Base-by-base conservation (phyloP, 768 basidiomycete genomes). In the Kwoniella europaea region DNA sequence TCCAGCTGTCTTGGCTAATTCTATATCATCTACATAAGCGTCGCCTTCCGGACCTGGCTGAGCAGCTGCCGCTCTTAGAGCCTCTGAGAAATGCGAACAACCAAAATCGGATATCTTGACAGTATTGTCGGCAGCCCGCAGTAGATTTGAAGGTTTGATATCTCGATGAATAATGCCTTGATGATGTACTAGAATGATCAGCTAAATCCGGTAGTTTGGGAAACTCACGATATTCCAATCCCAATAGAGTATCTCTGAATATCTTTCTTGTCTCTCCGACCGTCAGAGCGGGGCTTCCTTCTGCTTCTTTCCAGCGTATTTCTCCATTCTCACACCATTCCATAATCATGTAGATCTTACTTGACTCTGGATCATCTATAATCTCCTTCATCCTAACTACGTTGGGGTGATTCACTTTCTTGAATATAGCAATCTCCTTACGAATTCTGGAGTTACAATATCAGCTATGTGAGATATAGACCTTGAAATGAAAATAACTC, bases 51-150 rank as follows among this genome's bases (percentile, higher is more conserved):
- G 74, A 29, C 73, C 75, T 1, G 73, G 53, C 20, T 75, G 75
- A 44, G 78, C 72, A 24, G 89, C 88, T 2, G 90, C 90, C 18
- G 91, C 87, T 2, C 90, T 88, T 73, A 95, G 90, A 0, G 94
- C 92, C 76, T 93, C 91, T 4, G 93, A 96, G 84, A 96, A 94
- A 82, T 96, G 93, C 16, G 96, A 95, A 63, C 97, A 94, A 63
- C 97, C 97, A 84, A 99, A 98, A 85, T 99, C 97, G 29, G 91
- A 93, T 71, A 99, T 98, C 85, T 99, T 99, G 85, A 98, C 95
- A 68, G 88, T 89, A 69, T 89, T 88, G 85, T 96, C 92, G 29
- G 88, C 87, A 2, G 91, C 91, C 90, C 92, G 94, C 35, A 99
- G 88, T 24, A 99, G 89, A 84, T 99, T 99, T 57, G 94, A 93